phyloP scores from a whole-genome alignment of 2,329 filamentous ascomycete species.

The Biscogniauxia mediterranea region DNA sequence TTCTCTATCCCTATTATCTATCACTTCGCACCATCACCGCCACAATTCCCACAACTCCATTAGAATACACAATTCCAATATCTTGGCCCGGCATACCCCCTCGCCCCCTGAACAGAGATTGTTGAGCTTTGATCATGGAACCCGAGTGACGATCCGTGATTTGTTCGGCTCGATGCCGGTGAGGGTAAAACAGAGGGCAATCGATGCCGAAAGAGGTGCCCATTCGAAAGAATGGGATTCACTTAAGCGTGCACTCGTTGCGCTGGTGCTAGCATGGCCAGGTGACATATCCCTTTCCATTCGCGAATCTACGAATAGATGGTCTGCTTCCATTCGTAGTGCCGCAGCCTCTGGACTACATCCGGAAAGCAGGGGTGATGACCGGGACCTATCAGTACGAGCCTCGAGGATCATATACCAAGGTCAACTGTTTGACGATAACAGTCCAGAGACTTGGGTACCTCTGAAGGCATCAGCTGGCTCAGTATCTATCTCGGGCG shows the following conservation, averaged over 20 bases:
- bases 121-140: conserved; percentile 62
- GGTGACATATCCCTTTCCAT: conserved; percentile 55
- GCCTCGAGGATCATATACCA: conserved; percentile 61
- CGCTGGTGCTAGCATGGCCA: conserved; percentile 70
- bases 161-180: conserved; percentile 91
- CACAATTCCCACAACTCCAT: conserved; percentile 64
- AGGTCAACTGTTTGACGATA: conserved; percentile 57
- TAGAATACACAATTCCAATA: conserved; percentile 66
- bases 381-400: conserved; percentile 18
- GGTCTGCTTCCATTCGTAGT: conserved; percentile 38
- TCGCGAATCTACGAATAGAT: conserved; percentile 45
- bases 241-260: conserved; percentile 57
- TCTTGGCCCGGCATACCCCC: conserved; percentile 63
- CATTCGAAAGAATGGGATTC: conserved; percentile 64
- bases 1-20: conserved; percentile 70
- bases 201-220: conserved; percentile 48
- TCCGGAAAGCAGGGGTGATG: conserved; percentile 11
- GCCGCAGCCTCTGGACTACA: conserved; percentile 8
- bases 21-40: conserved; percentile 68
- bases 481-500: conserved; percentile 63
- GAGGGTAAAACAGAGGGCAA: conserved; percentile 74
- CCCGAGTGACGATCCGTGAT: conserved; percentile 71
- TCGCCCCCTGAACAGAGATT: conserved; percentile 58
- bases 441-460: conserved; percentile 62
- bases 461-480: conserved; percentile 64